Evolutionary conservation across 73 alveolate species (phyloP), one percentile per base, ranked within the genome.

Genomic region (Stentor coeruleus): DNA sequence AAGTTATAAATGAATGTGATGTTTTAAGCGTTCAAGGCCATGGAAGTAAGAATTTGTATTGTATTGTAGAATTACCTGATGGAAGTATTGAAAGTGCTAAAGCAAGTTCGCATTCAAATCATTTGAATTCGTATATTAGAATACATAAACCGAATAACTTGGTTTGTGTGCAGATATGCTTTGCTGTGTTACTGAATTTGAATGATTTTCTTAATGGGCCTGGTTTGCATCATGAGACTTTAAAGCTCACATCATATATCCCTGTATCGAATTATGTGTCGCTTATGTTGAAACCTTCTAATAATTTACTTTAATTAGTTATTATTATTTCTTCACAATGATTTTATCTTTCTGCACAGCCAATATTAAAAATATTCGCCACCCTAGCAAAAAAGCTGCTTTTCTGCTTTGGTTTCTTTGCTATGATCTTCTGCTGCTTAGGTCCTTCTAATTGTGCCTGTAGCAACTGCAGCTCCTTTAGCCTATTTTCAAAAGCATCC

Each of bases 1-100:
- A 20, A 1, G 79, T 31, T 26, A 40, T 66, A 66, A 66, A 33
- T 66, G 79, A 66, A 31, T 66, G 79, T 2, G 79, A 66, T 26
- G 79, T 66, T 11, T 33, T 66, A 40, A 66, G 39, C 37, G 79
- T 66, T 11, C 79, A 66, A 66, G 79, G 79, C n/a, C n/a, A 31
- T 11, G 79, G 79, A 0, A 31, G 37, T 40, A 15, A 33, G 15
- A 31, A 66, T 33, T 26, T 2, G 37, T 33, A 66, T 33, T 66
- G 79, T 40, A 11, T 66, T 1, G n/a, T 66, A 28, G 79, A 66
- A 66, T 33, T 66, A 20, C 42, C 79, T 26, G 79, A 66, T 33
- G 79, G 79, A 37, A 66, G 79, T 66, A 20, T 33, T 1, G 79
- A 66, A 31, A 66, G 42, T 31, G 79, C 79, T 14, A 66, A 66